Base-by-base conservation (phyloP, 2,329 filamentous ascomycete genomes). In the Xylariaceae sp. region DNA sequence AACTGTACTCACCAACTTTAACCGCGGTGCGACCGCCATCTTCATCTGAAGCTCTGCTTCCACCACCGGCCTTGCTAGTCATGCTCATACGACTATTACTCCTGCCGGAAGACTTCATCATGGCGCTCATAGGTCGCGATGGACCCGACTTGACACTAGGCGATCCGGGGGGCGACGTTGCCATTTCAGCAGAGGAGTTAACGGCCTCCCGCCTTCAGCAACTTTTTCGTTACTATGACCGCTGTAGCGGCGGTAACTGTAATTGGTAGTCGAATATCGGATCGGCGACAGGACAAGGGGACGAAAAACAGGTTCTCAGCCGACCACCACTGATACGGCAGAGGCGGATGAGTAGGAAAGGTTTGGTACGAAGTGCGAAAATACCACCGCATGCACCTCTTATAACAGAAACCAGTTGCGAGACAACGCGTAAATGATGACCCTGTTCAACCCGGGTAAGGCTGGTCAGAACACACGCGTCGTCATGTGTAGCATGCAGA, bases 31-130 rank as follows among this genome's bases (percentile, higher is more conserved):
- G 91, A 60, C 80, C 81, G 70, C 62, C 67, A 64, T 96, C 91
- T 65, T 96, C 91, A 66, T 96, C 91, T 0, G 91, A 95, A 29
- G 87, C 86, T 68, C 89, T 83, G 73, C 89, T 95, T 60, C 87
- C 85, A 66, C 83, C 85, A 50, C 84, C 85, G 50, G 79, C 76
- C 72, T 88, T 92, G 74, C 88, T 88, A 66, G 80, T 86, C 76
- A 87, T 87, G 75, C 90, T 95, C 80, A 95, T 78, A 64, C 91
- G 88, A 74, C 90, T 95, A 64, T 80, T 88, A 70, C 89, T 94
- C 70, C 89, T 73, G 27, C 77, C 80, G 43, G 87, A 79, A 45
- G 88, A 80, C 66, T 87, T 85, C 67, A 91, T 83, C 77, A 95
- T 85, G 69, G 84, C 86, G 76, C 89, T 95, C 78, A 89, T 78